Evolutionary conservation across 1,284 basidiomycete genomes (phyloP), one percentile per base, ranked within the genome.

Genomic region (Leccinum laetum): DNA sequence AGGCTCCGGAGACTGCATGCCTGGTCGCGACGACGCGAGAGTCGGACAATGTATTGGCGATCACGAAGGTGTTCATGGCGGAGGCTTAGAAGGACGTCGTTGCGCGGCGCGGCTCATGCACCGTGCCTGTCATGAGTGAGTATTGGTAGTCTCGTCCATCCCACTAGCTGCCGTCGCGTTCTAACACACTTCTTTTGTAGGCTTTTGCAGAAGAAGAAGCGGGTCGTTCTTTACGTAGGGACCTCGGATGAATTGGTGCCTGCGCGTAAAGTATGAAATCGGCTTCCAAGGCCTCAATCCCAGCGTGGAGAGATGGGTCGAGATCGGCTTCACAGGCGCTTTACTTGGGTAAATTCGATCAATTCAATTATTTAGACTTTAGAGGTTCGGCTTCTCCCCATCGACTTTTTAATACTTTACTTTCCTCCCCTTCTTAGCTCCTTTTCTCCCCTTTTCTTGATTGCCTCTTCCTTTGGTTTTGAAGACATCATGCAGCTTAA

Each of bases 21-120:
- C 84, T 93, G 21, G 86, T 88, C 1, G 89, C 89, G 1, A 77
- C 78, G 0, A 84, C 84, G 0, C 72, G 85, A 4, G 75, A 77
- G 5, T 82, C 79, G 11, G 76, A 77, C 1, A 71, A 73, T 5
- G 79, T 85, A 13, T 76, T 80, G 1, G 79, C 80, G 0, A 79
- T 86, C 46, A 84, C 84, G 52, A 86, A 86, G 65, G 85, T 86
- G 0, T 84, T 78, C 68, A 85, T 85, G 0, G 68, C 79, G 29
- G 76, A 77, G 0, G 10, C 60, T 2, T 84, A 79, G 79, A 71
- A 84, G 44, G 71, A 32, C 32, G 77, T 16, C 73, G 70, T 1
- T 84, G 79, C 67, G 84, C 84, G 0, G 79, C 77, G 63, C 78
- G 80, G 1, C 79, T 86, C 13, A 75, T 83, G 11, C 74, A 81